Conservation (phyloP, 2,329 filamentous ascomycete genomes). For the Verticillium zaregamsianum region DNA sequence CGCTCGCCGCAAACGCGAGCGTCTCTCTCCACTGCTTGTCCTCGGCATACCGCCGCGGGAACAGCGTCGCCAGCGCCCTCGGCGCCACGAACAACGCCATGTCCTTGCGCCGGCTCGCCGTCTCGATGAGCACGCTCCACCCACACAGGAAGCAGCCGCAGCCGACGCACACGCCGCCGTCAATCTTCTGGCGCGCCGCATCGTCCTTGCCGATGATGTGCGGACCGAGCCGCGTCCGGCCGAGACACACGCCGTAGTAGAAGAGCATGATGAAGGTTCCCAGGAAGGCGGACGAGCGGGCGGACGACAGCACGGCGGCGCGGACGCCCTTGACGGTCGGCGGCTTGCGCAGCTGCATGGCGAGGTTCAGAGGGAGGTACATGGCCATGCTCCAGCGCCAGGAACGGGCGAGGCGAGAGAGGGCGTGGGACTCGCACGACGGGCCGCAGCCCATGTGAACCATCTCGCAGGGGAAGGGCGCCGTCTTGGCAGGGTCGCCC, state of each 20-base stretch:
- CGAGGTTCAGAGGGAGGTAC: constrained; percentile 70
- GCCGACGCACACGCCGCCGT: constrained; percentile 64
- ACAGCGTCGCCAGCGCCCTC: constrained; percentile 67
- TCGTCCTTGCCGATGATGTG: constrained; percentile 54
- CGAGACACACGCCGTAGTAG: constrained; percentile 81
- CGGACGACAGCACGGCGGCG: constrained; percentile 53
- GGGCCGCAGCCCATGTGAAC: constrained; percentile 76
- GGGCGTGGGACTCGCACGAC: constrained; percentile 70
- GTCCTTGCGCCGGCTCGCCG: constrained; percentile 62
- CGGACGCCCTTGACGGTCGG: constrained; percentile 40
- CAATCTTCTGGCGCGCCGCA: constrained; percentile 45
- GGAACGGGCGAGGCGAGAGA: constrained; percentile 62
- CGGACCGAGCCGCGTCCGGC: constrained; percentile 70
- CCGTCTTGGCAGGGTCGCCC: constrained; percentile 65
- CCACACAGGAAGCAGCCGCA: constrained; percentile 72
- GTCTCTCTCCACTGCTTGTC: constrained; percentile 66
- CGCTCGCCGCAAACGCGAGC: constrained; percentile 60
- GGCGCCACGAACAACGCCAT: constrained; percentile 79
- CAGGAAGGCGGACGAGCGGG: constrained; percentile 72
- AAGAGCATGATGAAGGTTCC: constrained; percentile 74
- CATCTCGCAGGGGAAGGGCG: constrained; percentile 77
- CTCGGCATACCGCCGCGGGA: constrained; percentile 64
- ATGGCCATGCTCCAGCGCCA: constrained; percentile 73
- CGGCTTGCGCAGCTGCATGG: constrained; percentile 50
- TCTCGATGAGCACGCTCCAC: constrained; percentile 75